phyloP scores from a whole-genome alignment of 1,284 basidiomycete species.

The Wolfiporia cocos region DNA sequence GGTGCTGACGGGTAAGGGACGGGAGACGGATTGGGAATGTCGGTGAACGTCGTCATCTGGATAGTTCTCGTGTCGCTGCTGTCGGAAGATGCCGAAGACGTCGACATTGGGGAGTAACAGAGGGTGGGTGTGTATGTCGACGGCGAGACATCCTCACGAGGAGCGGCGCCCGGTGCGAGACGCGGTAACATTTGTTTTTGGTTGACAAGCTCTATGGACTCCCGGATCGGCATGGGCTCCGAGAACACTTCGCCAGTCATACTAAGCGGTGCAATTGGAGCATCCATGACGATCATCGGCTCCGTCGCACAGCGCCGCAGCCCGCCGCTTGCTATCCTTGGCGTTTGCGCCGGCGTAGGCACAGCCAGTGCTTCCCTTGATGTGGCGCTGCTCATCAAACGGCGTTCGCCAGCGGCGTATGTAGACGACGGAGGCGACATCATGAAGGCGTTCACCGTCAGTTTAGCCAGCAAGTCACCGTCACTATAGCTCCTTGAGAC shows the following conservation, averaged over 20 bases:
- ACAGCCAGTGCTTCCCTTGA: constrained; percentile 1
- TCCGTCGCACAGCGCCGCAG: not conserved
- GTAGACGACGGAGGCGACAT: too few species aligned
- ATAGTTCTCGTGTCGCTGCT: constrained; percentile 26
- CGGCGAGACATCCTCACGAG: constrained; percentile 18
- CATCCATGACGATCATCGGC: too few species aligned
- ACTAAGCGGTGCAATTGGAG: too few species aligned
- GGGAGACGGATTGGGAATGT: constrained; percentile 19
- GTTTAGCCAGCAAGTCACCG: constrained; percentile 12
- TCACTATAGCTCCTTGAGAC: constrained; percentile 22
- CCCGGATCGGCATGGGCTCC: too few species aligned
- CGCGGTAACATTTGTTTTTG: too few species aligned
- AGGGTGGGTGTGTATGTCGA: constrained; percentile 23
- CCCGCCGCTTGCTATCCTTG: not conserved
- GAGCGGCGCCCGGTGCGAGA: too few species aligned
- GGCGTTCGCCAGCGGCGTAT: not conserved
- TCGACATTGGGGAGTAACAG: constrained; percentile 25
- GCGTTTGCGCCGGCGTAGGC: not conserved
- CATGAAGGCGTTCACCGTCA: too few species aligned
- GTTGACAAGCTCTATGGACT: too few species aligned
- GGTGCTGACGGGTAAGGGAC: constrained; percentile 7
- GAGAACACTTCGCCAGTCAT: too few species aligned
- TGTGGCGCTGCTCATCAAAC: constrained; percentile 10
- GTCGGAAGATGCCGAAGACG: constrained; percentile 24
- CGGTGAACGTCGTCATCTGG: constrained; percentile 23